phyloP scores from a whole-genome alignment of 306 rosid genomes.

The Castanopsis chinensis region DNA sequence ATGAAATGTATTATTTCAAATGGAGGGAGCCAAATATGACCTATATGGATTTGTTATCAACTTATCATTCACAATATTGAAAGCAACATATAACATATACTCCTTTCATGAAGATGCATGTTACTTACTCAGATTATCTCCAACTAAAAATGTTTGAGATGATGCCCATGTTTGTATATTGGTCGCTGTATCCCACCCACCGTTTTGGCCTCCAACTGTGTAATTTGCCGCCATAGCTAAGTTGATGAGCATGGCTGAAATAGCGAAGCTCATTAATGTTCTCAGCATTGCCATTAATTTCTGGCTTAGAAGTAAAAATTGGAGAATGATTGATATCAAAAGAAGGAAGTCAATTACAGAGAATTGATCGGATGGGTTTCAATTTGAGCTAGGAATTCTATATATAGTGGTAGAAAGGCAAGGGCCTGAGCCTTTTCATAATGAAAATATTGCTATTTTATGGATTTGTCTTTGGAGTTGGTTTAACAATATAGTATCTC shows the following conservation, averaged over 20 bases:
- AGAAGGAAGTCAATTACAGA: background rate
- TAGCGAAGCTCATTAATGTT: conserved; percentile 34
- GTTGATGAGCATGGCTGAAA: conserved; percentile 39
- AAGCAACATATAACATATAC: too few species aligned
- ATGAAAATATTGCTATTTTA: background rate
- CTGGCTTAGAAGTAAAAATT: background rate
- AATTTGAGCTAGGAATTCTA: background rate
- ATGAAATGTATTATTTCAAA: too few species aligned
- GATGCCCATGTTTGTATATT: conserved; percentile 63
- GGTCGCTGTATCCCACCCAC: conserved; percentile 62
- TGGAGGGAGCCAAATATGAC: background rate
- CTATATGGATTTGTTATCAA: background rate
- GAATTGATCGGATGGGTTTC: background rate
- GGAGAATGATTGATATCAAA: background rate
- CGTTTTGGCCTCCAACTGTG: conserved; percentile 68
- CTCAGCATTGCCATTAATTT: conserved; percentile 38
- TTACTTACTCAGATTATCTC: conserved; percentile 73
- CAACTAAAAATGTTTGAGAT: conserved; percentile 45
- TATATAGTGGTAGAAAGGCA: conserved; percentile 4
- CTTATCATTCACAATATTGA: background rate
- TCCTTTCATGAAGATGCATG: background rate
- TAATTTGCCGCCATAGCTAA: conserved; percentile 48
- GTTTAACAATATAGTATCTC: too few species aligned
- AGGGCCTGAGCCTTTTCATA: background rate
- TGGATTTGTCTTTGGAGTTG: conserved; percentile 28